These are phyloP conservation scores for Magnaporthiopsis rhizophila DNA, from an alignment of 2,329 filamentous ascomycete genomes.

Conservation along the genomic window DNA sequence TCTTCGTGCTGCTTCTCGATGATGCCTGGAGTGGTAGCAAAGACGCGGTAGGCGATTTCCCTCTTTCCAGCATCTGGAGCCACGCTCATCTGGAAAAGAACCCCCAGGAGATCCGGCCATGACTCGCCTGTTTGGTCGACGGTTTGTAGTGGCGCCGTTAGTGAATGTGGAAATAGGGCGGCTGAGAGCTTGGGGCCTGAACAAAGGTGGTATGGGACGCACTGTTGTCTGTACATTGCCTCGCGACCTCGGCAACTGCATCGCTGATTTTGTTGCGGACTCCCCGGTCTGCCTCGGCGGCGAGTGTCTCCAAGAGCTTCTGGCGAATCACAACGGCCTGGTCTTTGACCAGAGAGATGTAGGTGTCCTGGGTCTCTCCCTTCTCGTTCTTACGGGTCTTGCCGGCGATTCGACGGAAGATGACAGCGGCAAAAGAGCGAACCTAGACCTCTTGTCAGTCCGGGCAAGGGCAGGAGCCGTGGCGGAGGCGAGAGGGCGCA, in stretches of 20 bases:
- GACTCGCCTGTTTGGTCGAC: conserved; percentile 50
- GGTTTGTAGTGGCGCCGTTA: conserved; percentile 9
- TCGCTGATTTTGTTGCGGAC: conserved; percentile 95
- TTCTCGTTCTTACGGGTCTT: conserved; percentile 73
- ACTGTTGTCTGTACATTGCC: conserved; percentile 92
- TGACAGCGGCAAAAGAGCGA: conserved; percentile 84
- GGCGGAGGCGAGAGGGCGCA: neutral
- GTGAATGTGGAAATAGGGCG: neutral
- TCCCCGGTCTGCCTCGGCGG: conserved; percentile 60
- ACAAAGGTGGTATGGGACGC: conserved; percentile 26
- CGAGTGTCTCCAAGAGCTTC: conserved; percentile 73
- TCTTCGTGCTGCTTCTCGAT: conserved; percentile 95
- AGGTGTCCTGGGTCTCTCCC: conserved; percentile 71
- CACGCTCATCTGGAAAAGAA: conserved; percentile 85
- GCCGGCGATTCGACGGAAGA: conserved; percentile 88
- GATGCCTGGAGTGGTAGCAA: conserved; percentile 87
- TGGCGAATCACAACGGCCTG: conserved; percentile 72
- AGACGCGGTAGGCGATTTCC: conserved; percentile 90
- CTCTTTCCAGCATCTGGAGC: conserved; percentile 75
- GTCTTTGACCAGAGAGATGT: conserved; percentile 67
- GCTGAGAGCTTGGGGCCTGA: neutral
- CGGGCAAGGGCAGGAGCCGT: neutral
- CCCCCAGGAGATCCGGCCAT: conserved; percentile 83
- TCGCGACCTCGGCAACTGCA: conserved; percentile 89
- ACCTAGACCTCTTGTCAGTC: conserved; percentile 42